These are phyloP conservation scores for Schizopora paradoxa DNA, from an alignment of 1,284 basidiomycete genomes.

Conservation along the genomic window DNA sequence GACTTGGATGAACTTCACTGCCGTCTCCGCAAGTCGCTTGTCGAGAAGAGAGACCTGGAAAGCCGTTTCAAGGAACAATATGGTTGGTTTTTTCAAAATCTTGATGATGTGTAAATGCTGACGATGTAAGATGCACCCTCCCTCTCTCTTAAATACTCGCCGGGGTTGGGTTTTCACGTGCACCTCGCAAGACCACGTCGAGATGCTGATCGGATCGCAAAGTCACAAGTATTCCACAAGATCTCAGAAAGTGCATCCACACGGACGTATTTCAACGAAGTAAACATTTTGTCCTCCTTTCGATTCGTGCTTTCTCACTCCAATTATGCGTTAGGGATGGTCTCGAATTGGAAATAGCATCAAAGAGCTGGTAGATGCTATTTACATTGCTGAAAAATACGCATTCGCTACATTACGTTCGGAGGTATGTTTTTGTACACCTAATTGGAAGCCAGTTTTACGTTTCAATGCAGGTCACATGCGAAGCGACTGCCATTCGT, in stretches of 20 bases:
- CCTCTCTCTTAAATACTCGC: constrained; percentile 61
- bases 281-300: constrained; percentile 25
- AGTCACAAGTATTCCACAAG: constrained; percentile 44
- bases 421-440: constrained; percentile 53
- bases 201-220: constrained; percentile 46
- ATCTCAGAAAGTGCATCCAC: constrained; percentile 62
- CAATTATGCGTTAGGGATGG: constrained; percentile 55
- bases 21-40: constrained; percentile 40
- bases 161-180: constrained; percentile 68
- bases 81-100: constrained; percentile 35
- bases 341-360: constrained; percentile 64
- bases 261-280: constrained; percentile 66
- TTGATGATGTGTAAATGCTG: constrained; percentile 6
- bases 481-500: constrained; percentile 50
- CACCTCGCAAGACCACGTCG: constrained; percentile 61
- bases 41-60: constrained; percentile 49
- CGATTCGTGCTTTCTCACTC: constrained; percentile 18
- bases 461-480: constrained; percentile 48
- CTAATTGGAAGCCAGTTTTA: no score
- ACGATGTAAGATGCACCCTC: constrained; percentile 58
- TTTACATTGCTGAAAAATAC: constrained; percentile 58
- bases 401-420: constrained; percentile 65
- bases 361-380: constrained; percentile 48
- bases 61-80: constrained; percentile 46
- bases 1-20: constrained; percentile 51